Evolutionary conservation across 495 filamentous ascomycete genomes (phyloP).

Genomic region (Penicillium turbatum): DNA sequence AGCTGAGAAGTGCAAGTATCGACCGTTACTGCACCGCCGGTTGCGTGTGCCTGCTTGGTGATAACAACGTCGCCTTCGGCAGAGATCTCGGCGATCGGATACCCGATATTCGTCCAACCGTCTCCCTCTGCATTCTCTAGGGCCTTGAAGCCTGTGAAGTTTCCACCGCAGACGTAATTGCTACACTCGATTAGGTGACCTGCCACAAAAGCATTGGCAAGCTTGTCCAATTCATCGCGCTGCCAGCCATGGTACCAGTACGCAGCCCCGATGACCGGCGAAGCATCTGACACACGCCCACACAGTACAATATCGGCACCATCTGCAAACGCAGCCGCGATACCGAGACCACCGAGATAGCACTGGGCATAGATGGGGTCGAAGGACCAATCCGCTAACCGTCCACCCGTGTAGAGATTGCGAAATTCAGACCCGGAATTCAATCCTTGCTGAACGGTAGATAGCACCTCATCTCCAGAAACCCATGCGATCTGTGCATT

Average conservation of each 20-base stretch:
- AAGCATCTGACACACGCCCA: constrained; percentile 53
- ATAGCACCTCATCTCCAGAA: constrained; percentile 49
- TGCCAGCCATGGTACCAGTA: constrained; percentile 48
- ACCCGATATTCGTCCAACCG: constrained; percentile 48
- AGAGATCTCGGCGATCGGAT: constrained; percentile 56
- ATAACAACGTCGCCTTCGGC: constrained; percentile 44
- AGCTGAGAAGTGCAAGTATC: constrained; percentile 53
- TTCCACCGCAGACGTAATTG: constrained; percentile 52
- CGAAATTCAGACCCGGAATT: constrained; percentile 37
- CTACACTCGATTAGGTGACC: constrained; percentile 56
- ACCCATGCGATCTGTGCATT: constrained; percentile 41
- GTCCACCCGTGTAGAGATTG: constrained; percentile 50
- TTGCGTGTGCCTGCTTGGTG: constrained; percentile 37
- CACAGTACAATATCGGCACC: constrained; percentile 58
- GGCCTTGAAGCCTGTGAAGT: constrained; percentile 54
- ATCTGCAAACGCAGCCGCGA: constrained; percentile 44
- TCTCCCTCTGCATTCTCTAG: constrained; percentile 31
- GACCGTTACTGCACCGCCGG: constrained; percentile 38
- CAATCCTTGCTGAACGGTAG: constrained; percentile 36
- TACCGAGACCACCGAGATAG: constrained; percentile 50
- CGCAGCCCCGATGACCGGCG: constrained; percentile 49
- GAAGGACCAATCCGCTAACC: constrained; percentile 46
- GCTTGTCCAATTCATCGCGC: constrained; percentile 39
- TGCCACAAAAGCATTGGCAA: constrained; percentile 50
- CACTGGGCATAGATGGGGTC: constrained; percentile 53